Base-by-base conservation (phyloP, 371 early-diverging fungal genomes). In the Actinomucor elegans region DNA sequence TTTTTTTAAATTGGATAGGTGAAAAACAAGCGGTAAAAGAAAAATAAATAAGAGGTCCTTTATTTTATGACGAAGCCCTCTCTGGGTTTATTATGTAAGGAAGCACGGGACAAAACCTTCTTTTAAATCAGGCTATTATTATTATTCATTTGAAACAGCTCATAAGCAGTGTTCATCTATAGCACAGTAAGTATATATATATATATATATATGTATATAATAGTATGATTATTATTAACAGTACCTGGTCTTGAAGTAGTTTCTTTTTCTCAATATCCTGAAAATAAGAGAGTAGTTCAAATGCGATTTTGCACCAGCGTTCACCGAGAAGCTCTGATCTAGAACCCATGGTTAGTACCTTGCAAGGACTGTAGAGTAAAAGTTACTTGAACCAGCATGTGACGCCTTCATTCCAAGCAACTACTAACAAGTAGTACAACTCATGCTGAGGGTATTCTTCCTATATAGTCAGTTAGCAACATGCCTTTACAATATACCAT, bases 341-440 rank as follows among this genome's bases (percentile, higher is more conserved):
- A 45, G 9, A 14, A 38, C 12, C 7, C 18, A 20, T 26, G 14
- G 12, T 23, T 23, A n/a, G n/a, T n/a, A n/a, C n/a, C n/a, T n/a
- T n/a, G n/a, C 4, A 34, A 20, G 31, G 34, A 21, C 34, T 4
- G n/a, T n/a, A n/a, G n/a, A n/a, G n/a, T 23, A 32, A 3, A 9
- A 21, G 7, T 12, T 53, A 55, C 55, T 48, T 32, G 11, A 55
- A 48, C 8, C 21, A 33, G n/a, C 48, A 40, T 28, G 52, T 40
- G 14, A 58, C 38, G 14, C 59, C 59, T 41, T 61, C 52, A 32
- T 61, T 61, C 62, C 62, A 61, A 20, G 52, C 38, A 23, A 61
- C 37, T 2, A 56, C 62, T 12, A 61, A 42, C 35, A 61, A 42
- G 29, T 61, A 61, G 42, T 61, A 61, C 14, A 61, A 12, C 21